Percentiles rank a stretch among this genome's conserved stretches.
Evolutionary conservation across 164 flowering plant species (phyloP).

Genomic region (Nymphaea colorata): DNA sequence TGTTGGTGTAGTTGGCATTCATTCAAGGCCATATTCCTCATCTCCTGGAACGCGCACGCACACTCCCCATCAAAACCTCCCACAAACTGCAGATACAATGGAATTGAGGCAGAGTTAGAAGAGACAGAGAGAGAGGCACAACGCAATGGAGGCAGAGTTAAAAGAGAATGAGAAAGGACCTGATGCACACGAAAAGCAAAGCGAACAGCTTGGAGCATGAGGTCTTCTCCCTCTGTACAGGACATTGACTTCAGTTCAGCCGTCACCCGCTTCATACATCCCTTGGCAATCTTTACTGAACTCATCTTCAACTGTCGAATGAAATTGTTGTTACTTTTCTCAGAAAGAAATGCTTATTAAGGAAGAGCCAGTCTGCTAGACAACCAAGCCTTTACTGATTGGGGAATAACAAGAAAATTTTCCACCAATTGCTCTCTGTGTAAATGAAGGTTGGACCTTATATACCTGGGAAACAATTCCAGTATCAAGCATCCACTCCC

Average conservation of each 20-base stretch:
- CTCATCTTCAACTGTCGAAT: slow-evolving; percentile 42
- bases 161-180: slow-evolving; percentile 1
- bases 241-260: slow-evolving; percentile 25
- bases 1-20: slow-evolving; percentile 1
- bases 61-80: slow-evolving; percentile 21
- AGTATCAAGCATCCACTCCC: slow-evolving; percentile 23
- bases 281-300: slow-evolving; percentile 45
- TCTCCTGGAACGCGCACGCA: slow-evolving; percentile 13
- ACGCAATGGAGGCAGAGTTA: neutral
- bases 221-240: slow-evolving; percentile 21
- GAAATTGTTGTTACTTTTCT: neutral
- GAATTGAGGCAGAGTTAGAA: neutral
- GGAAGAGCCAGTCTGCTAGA: too few species aligned
- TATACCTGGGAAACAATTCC: slow-evolving; percentile 40
- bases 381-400: neutral
- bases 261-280: slow-evolving; percentile 43
- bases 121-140: neutral
- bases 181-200: slow-evolving; percentile 54
- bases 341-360: neutral
- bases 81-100: slow-evolving; percentile 10
- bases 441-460: neutral
- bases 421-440: neutral
- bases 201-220: slow-evolving; percentile 55
- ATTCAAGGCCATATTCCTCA: slow-evolving; percentile 4
- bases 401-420: neutral